Conservation (phyloP, 1,139 yeast species). For the Kurtzmaniella natalensis region DNA sequence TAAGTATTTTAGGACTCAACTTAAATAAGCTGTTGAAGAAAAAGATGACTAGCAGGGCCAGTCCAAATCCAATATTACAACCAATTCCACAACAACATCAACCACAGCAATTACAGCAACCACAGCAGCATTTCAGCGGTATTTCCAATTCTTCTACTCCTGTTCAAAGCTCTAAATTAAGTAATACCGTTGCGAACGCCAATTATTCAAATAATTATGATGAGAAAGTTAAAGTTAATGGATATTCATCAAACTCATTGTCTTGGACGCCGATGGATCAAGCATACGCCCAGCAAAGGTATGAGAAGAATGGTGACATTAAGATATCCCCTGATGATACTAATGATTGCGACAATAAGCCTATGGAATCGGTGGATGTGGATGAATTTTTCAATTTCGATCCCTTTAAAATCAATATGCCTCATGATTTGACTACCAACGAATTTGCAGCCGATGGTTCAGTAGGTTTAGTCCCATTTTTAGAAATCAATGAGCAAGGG, state of each 20-base stretch:
- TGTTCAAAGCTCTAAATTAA: slow-evolving; percentile 2
- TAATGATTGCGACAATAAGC: neutral
- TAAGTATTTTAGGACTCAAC: slow-evolving; percentile 43
- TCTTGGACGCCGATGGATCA: too few species aligned
- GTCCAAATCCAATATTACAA: neutral
- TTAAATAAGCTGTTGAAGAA: slow-evolving; percentile 16
- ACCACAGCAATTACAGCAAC: too few species aligned
- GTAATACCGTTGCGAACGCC: slow-evolving; percentile 1
- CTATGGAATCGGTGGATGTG: slow-evolving; percentile 9
- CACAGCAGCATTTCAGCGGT: too few species aligned
- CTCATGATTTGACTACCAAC: slow-evolving; percentile 35
- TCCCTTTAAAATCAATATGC: slow-evolving; percentile 35
- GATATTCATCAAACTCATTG: neutral
- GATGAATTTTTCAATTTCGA: slow-evolving; percentile 36
- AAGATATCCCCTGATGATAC: neutral
- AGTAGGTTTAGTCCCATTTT: slow-evolving; percentile 55
- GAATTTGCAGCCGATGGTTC: slow-evolving; percentile 72
- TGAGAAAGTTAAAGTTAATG: neutral
- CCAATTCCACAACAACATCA: neutral
- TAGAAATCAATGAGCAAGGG: slow-evolving; percentile 30
- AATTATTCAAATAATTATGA: neutral
- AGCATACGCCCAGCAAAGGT: too few species aligned
- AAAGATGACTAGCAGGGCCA: slow-evolving; percentile 13
- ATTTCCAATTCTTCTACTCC: slow-evolving; percentile 1
- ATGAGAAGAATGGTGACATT: too few species aligned